Conservation (phyloP, 495 filamentous ascomycete genomes). For the Antarctomyces pellizariae region DNA sequence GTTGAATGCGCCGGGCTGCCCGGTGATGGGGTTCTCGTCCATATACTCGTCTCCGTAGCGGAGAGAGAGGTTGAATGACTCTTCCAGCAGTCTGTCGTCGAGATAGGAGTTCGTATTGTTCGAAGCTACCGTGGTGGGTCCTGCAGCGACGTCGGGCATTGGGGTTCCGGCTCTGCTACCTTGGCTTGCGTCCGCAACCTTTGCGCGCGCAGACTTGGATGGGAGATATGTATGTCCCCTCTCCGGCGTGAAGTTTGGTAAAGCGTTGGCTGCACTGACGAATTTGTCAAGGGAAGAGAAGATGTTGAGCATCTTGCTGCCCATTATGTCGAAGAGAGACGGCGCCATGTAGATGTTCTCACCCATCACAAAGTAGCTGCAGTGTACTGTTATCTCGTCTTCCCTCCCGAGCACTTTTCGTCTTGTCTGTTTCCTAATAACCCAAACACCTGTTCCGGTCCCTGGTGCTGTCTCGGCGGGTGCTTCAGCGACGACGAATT, state of each 20-base stretch:
- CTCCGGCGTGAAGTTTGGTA: constrained; percentile 50
- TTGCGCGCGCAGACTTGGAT: constrained; percentile 14
- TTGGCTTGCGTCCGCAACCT: constrained; percentile 16
- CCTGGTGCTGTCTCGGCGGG: constrained; percentile 40
- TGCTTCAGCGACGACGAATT: constrained; percentile 60
- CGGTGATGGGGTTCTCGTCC: constrained; percentile 75
- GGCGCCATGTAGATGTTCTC: constrained; percentile 84
- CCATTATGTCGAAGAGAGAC: constrained; percentile 50
- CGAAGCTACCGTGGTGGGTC: constrained; percentile 12
- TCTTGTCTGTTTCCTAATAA: constrained; percentile 73
- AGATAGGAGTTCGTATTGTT: constrained; percentile 17
- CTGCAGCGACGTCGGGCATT: constrained; percentile 21
- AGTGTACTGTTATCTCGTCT: constrained; percentile 45
- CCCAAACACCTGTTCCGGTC: constrained; percentile 57
- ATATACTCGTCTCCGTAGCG: constrained; percentile 58
- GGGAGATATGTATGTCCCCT: constrained; percentile 52
- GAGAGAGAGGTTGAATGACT: constrained; percentile 39
- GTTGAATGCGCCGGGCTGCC: constrained; percentile 70
- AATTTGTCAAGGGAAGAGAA: constrained; percentile 47
- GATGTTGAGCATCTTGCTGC: constrained; percentile 37
- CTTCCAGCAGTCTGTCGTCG: constrained; percentile 33
- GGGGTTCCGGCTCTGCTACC: constrained; percentile 33
- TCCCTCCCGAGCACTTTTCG: constrained; percentile 32
- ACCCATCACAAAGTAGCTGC: constrained; percentile 65
- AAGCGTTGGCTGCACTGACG: constrained; percentile 27